phyloP scores from a whole-genome alignment of 495 filamentous ascomycete genomes.

The Aspergillus diversus region DNA sequence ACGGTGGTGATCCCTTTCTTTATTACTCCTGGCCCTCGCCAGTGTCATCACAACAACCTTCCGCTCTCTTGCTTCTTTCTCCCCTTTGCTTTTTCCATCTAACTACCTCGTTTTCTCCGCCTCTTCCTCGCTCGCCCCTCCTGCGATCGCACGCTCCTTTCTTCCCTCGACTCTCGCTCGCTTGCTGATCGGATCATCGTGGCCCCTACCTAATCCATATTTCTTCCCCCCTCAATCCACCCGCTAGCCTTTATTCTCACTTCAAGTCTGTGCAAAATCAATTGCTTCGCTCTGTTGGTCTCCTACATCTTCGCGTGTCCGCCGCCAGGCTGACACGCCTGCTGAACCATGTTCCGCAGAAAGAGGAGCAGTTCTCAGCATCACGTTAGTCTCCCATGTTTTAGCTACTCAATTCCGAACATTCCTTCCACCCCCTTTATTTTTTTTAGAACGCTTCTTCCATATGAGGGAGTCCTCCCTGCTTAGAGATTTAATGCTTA shows the following conservation, averaged over 20 bases:
- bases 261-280: conserved; percentile 5
- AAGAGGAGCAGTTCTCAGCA: conserved; percentile 57
- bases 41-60: conserved; percentile 4
- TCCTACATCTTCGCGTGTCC: background rate
- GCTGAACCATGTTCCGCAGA: conserved; percentile 55
- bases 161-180: conserved; percentile 8
- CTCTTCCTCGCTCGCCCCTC: conserved; percentile 10
- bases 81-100: conserved; percentile 1
- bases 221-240: background rate
- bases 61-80: background rate
- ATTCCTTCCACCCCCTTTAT: background rate
- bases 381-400: conserved; percentile 47
- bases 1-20: background rate
- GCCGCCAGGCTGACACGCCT: conserved; percentile 11
- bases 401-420: conserved; percentile 16
- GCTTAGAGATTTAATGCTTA: background rate
- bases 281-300: conserved; percentile 10
- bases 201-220: background rate
- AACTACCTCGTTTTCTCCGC: background rate
- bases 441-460: no score
- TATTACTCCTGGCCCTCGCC: background rate
- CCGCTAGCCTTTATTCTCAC: conserved; percentile 8
- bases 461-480: background rate
- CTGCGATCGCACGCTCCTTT: conserved; percentile 8
- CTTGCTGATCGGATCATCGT: background rate